These are phyloP conservation scores for Lumnitzera littorea DNA, from an alignment of 345 rosid species.

Conservation along the genomic window DNA sequence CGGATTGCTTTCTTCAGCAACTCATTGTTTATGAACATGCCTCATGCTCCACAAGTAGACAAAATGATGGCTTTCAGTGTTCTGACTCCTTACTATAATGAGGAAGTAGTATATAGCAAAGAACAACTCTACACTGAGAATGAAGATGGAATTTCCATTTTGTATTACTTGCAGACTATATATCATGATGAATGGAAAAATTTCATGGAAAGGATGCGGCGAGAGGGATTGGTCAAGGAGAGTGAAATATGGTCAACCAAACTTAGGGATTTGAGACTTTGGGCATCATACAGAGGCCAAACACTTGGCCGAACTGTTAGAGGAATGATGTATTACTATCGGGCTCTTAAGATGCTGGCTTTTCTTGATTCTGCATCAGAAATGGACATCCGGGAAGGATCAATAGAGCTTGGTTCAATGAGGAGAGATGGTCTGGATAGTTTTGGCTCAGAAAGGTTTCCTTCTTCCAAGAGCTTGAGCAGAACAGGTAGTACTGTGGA, in stretches of 20 bases:
- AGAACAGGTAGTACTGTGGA: slow-evolving; percentile 56
- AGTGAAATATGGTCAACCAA: slow-evolving; percentile 63
- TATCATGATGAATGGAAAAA: slow-evolving; percentile 93
- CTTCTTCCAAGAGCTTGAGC: slow-evolving; percentile 50
- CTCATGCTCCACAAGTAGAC: slow-evolving; percentile 99
- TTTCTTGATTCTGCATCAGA: slow-evolving; percentile 97
- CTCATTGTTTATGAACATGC: slow-evolving; percentile 95
- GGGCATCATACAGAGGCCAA: slow-evolving; percentile 99
- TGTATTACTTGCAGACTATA: slow-evolving; percentile 87
- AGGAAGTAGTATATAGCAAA: slow-evolving; percentile 81
- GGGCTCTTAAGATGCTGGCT: slow-evolving; percentile 92
- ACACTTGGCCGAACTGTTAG: slow-evolving; percentile 90
- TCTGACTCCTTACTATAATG: slow-evolving; percentile 87
- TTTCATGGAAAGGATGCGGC: slow-evolving; percentile 84
- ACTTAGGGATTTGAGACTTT: slow-evolving; percentile 84
- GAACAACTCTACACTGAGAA: slow-evolving; percentile 87
- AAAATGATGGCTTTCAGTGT: slow-evolving; percentile 97
- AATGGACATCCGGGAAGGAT: slow-evolving; percentile 78
- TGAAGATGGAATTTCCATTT: slow-evolving; percentile 88
- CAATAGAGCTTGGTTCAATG: slow-evolving; percentile 74
- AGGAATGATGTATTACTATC: slow-evolving; percentile 98
- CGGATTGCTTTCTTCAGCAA: slow-evolving; percentile 95
- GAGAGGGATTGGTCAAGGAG: slow-evolving; percentile 73
- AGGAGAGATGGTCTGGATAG: slow-evolving; percentile 37
- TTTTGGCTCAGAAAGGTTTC: slow-evolving; percentile 32